Conservation (phyloP, 2,329 filamentous ascomycete genomes). For the Hypoxylon sp. region DNA sequence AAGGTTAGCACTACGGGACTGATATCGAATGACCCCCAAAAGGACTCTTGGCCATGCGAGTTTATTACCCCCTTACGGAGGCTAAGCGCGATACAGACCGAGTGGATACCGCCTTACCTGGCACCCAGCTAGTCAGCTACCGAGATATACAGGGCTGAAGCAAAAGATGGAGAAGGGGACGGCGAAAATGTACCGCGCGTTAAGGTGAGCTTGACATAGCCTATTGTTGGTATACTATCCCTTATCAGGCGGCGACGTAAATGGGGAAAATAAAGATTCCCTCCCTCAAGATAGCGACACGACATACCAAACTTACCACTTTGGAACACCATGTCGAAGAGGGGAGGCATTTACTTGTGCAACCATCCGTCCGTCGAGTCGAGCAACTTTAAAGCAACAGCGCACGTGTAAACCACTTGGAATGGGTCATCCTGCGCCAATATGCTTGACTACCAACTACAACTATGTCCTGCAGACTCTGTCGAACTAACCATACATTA, state of each 20-base stretch:
- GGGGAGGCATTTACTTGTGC: neutral
- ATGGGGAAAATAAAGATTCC: conserved; percentile 2
- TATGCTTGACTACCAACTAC: neutral
- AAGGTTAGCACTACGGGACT: neutral
- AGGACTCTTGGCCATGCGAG: conserved; percentile 1
- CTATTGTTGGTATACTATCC: no score
- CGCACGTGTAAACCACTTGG: neutral
- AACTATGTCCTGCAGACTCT: neutral
- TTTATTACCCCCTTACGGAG: conserved; percentile 11
- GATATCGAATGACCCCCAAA: neutral
- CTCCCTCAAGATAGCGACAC: conserved; percentile 8
- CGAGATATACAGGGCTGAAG: conserved; percentile 24
- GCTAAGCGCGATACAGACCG: conserved; percentile 4
- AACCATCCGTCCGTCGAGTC: neutral
- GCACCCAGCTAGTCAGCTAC: conserved; percentile 8
- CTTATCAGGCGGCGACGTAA: neutral
- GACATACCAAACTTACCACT: conserved; percentile 10
- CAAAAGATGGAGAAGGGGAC: conserved; percentile 1
- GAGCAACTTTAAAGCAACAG: neutral
- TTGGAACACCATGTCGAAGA: neutral
- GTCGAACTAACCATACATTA: neutral
- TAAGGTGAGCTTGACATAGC: conserved; percentile 8
- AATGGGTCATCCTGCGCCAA: neutral
- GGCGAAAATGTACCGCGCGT: no score
- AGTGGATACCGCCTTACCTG: conserved; percentile 11